These are phyloP conservation scores for Amanita polypyramis DNA, from an alignment of 768 basidiomycete genomes.

Conservation along the genomic window DNA sequence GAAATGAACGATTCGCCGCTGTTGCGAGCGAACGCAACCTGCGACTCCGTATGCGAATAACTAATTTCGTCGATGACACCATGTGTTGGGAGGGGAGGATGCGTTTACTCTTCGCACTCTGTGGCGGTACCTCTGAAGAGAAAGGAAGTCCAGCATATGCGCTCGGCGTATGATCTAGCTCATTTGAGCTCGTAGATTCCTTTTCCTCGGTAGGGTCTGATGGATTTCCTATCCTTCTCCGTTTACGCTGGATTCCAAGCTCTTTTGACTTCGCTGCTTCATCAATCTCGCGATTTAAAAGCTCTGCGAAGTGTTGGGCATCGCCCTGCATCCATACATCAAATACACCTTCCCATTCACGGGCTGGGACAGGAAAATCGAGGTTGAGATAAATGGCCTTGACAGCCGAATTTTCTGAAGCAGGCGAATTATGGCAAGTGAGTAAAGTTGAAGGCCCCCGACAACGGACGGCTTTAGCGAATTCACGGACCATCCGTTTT, in stretches of 20 bases:
- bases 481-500: constrained; percentile 84
- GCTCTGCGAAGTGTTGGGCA: constrained; percentile 64
- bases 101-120: not conserved
- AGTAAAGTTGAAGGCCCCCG: constrained; percentile 25
- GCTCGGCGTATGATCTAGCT: too few relatives aligned
- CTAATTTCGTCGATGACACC: not conserved
- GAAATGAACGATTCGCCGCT: too few relatives aligned
- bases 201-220: too few relatives aligned
- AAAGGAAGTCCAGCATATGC: too few relatives aligned
- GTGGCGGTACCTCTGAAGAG: too few relatives aligned
- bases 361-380: constrained; percentile 75
- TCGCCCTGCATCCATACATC: constrained; percentile 88
- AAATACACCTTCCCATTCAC: constrained; percentile 87
- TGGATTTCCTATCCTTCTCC: not conserved
- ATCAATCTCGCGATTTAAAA: constrained; percentile 48
- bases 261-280: constrained; percentile 18
- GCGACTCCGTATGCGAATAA: not conserved
- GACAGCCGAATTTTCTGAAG: constrained; percentile 35
- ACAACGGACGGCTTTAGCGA: constrained; percentile 64
- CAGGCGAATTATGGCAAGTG: constrained; percentile 15
- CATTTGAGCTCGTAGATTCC: too few relatives aligned
- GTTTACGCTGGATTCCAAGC: not conserved
- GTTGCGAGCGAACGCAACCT: too few relatives aligned
- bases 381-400: constrained; percentile 77
- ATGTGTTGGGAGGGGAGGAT: not conserved